Percentiles rank a stretch among this genome's conserved stretches.
phyloP scores from a whole-genome alignment of 257 asterid species.

The Coffea eugenioides region DNA sequence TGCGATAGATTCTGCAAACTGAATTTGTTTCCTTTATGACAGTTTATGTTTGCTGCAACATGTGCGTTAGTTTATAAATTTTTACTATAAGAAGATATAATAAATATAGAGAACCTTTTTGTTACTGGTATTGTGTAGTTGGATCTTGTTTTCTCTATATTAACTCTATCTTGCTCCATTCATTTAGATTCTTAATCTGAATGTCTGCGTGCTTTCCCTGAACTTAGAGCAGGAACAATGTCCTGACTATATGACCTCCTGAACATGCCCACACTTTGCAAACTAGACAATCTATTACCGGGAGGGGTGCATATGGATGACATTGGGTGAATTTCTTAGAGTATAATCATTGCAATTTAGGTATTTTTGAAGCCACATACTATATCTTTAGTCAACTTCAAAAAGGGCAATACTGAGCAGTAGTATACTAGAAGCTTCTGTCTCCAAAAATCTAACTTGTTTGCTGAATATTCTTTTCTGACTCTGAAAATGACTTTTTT shows the following conservation, averaged over 20 bases:
- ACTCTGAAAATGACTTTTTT: not conserved
- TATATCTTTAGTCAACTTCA: not conserved
- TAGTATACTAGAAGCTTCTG: not conserved
- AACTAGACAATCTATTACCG: not conserved
- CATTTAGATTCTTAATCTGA: not conserved
- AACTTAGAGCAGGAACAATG: not conserved
- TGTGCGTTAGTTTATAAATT: too few relatives aligned
- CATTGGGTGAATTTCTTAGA: too few relatives aligned
- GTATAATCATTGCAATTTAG: not conserved
- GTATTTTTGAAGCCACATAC: not conserved
- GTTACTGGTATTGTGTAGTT: not conserved
- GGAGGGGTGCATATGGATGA: not conserved
- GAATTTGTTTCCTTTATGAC: not conserved
- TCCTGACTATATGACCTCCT: not conserved
- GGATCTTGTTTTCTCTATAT: not conserved
- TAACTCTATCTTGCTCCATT: not conserved
- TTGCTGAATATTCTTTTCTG: not conserved
- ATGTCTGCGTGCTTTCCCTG: not conserved
- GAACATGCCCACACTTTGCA: not conserved
- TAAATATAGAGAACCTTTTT: not conserved
- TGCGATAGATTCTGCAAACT: not conserved
- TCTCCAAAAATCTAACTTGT: not conserved
- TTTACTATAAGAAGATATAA: not conserved
- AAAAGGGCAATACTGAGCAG: not conserved
- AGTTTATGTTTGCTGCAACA: not conserved